Base-by-base conservation (phyloP, 495 filamentous ascomycete species). In the Penicillium robsamsonii region DNA sequence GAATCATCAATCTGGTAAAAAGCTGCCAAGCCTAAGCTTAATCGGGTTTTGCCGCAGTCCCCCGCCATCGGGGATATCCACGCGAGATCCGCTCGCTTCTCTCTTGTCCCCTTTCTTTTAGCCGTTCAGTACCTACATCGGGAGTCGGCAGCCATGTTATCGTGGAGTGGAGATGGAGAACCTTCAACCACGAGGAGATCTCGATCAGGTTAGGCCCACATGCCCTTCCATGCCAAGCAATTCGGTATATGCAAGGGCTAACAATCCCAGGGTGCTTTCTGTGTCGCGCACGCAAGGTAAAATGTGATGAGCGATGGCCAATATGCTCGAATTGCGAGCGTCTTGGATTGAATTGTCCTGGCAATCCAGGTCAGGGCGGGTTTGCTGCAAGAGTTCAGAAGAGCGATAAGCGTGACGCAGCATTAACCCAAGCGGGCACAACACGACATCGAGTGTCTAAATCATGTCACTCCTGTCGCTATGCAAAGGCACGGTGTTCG, bases 401-500 rank as follows among this genome's bases (percentile, higher is more conserved):
- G 35, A 40, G 13, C 20, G 41, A 30, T 11, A 7, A 30, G 3
- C 50, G 40, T 6, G 47, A 58, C 38, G 30, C 50, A 6, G 47
- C 46, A 38, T 38, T 60, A n/a, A 64, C 61, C 18, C 61, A 64
- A 29, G 61, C 61, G 11, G 61, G 61, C 15, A 64, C 58, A 35
- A n/a, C 57, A 20, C 57, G 61, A 22, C 57, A 58, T 35, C 50
- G 61, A 47, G 61, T 58, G n/a, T 52, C 55, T n/a, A 60, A 53
- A 41, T 68, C 65, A 29, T 70, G 67, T 11, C 46, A 55, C 13
- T 35, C 53, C 44, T 70, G 65, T 35, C 67, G 64, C 17, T 20
- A 48, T 50, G 65, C 64, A 54, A 70, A 70, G 41, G 48, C 62
- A 15, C 55, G 61, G 27, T 70, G 67, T 41, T 61, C 62, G n/a